Evolutionary conservation across 495 filamentous ascomycete genomes (phyloP).

Genomic region (Penicillium ochrochloron): DNA sequence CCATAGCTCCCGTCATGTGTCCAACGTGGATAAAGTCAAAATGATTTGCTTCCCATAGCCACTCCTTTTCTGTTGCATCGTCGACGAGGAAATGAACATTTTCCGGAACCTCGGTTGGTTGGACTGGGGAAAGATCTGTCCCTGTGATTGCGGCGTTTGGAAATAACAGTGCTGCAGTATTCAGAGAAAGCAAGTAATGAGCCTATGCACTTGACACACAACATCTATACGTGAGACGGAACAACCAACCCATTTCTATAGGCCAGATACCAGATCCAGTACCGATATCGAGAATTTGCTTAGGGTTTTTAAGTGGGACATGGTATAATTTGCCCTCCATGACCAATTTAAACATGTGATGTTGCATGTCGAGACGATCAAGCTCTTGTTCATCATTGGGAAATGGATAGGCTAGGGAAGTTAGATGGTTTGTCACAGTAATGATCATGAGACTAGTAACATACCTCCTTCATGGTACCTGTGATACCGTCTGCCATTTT

Average conservation of each 20-base stretch:
- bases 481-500: conserved; percentile 62
- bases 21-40: conserved; percentile 55
- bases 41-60: conserved; percentile 49
- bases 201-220: conserved; percentile 23
- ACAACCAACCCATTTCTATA: conserved; percentile 60
- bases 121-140: conserved; percentile 66
- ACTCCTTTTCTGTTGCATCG: conserved; percentile 55
- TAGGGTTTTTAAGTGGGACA: conserved; percentile 60
- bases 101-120: conserved; percentile 59
- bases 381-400: conserved; percentile 62
- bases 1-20: conserved; percentile 48
- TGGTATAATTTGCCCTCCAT: conserved; percentile 59
- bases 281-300: conserved; percentile 67
- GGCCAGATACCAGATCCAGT: conserved; percentile 76
- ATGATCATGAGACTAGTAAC: conserved; percentile 21
- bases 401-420: conserved; percentile 51
- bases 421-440: conserved; percentile 16
- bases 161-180: conserved; percentile 48
- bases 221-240: conserved; percentile 17
- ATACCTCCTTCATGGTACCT: conserved; percentile 60
- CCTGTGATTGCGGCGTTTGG: conserved; percentile 62
- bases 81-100: conserved; percentile 66
- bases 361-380: conserved; percentile 62
- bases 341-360: conserved; percentile 60
- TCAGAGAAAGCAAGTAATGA: conserved; percentile 9